These are phyloP conservation scores for Sutorius australiensis DNA, from an alignment of 768 basidiomycete genomes.

Conservation along the genomic window DNA sequence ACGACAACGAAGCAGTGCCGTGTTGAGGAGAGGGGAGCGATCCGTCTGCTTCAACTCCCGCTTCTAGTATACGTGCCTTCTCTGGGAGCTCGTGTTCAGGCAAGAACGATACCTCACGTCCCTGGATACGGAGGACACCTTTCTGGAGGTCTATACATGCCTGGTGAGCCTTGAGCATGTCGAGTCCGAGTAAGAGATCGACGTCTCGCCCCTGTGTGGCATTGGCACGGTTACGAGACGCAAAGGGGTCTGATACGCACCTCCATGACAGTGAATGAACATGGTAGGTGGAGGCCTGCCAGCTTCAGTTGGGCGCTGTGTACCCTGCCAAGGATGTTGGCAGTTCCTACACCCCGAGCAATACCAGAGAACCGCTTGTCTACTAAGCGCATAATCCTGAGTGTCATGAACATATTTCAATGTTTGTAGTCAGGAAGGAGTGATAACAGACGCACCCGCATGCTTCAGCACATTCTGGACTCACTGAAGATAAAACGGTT, in stretches of 20 bases:
- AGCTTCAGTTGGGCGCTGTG: conserved; percentile 92
- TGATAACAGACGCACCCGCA: conserved; percentile 64
- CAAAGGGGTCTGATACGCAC: conserved; percentile 32
- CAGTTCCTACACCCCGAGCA: conserved; percentile 91
- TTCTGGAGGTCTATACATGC: conserved; percentile 93
- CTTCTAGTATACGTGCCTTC: conserved; percentile 54
- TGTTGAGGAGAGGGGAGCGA: conserved; percentile 18
- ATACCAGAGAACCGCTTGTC: conserved; percentile 87
- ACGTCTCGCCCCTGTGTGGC: conserved; percentile 75
- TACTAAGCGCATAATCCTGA: conserved; percentile 87
- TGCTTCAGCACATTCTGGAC: conserved; percentile 84
- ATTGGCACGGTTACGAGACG: not conserved
- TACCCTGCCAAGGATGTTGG: conserved; percentile 88
- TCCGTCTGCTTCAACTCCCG: conserved; percentile 26
- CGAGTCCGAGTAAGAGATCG: conserved; percentile 95
- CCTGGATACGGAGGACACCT: conserved; percentile 88
- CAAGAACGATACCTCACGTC: conserved; percentile 82
- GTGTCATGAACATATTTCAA: not conserved
- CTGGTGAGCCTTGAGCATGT: conserved; percentile 98
- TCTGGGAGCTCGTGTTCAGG: conserved; percentile 93
- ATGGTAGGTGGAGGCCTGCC: conserved; percentile 77
- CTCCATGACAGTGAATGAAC: conserved; percentile 95
- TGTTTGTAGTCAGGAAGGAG: not conserved
- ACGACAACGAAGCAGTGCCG: conserved; percentile 13
- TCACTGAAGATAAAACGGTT: conserved; percentile 50